phyloP scores from a whole-genome alignment of 176 grass and related monocot species.

The Zea luxurians region DNA sequence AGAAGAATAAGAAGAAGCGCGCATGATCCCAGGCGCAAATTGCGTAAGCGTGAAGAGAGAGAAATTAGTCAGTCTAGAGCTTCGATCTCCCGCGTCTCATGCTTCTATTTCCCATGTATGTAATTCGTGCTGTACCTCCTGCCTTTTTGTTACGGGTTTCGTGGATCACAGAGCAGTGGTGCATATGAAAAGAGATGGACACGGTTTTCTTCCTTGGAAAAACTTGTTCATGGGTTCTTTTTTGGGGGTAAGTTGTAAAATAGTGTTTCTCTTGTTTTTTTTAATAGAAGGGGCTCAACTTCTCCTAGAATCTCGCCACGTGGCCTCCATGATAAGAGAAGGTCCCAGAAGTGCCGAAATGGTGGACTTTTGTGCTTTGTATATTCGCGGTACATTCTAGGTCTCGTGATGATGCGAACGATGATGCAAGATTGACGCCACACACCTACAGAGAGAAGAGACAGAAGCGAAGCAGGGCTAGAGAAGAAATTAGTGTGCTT shows the following conservation, averaged over 20 bases:
- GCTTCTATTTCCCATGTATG: not conserved
- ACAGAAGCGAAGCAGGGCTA: not conserved
- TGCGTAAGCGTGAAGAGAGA: conserved; percentile 29
- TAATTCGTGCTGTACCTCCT: not conserved
- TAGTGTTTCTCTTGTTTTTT: conserved; percentile 9
- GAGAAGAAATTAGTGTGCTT: not conserved
- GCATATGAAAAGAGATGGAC: not conserved
- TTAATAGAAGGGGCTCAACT: not conserved
- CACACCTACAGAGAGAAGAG: not conserved
- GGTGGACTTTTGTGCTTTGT: not conserved
- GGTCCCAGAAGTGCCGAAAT: not conserved
- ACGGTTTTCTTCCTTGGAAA: no score
- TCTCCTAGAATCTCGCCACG: conserved; percentile 13
- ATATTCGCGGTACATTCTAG: not conserved
- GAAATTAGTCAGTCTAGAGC: conserved; percentile 1
- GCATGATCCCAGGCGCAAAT: conserved; percentile 10
- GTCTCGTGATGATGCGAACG: not conserved
- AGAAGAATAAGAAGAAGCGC: no score
- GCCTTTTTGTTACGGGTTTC: conserved; percentile 1
- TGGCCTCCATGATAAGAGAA: conserved; percentile 20
- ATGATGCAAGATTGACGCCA: not conserved
- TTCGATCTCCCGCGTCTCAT: not conserved
- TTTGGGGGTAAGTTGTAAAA: not conserved
- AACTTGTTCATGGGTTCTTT: no score
- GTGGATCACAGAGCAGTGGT: not conserved